phyloP scores from a whole-genome alignment of 2,329 filamentous ascomycete genomes.

The Emmonsiellopsis sp. region DNA sequence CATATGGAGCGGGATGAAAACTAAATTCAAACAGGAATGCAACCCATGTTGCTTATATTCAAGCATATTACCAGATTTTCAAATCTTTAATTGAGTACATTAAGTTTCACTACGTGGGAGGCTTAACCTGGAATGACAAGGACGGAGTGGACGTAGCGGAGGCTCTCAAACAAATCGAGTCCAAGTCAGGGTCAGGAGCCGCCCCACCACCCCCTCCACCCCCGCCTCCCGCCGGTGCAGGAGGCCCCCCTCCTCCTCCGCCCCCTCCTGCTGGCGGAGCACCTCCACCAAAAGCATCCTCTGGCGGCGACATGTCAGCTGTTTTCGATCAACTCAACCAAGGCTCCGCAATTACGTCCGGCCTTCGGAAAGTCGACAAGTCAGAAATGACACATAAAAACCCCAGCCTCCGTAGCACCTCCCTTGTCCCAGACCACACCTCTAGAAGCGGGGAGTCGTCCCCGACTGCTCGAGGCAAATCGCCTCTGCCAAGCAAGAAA shows the following conservation, averaged over 20 bases:
- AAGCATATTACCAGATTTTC: slow-evolving; percentile 87
- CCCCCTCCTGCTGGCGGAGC: slow-evolving; percentile 57
- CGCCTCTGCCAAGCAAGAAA: slow-evolving; percentile 78
- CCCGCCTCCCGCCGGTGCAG: slow-evolving; percentile 41
- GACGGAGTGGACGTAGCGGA: slow-evolving; percentile 65
- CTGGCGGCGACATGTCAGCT: slow-evolving; percentile 61
- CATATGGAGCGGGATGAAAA: slow-evolving; percentile 13
- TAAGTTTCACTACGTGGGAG: slow-evolving; percentile 70
- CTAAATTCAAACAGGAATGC: slow-evolving; percentile 50
- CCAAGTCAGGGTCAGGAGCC: slow-evolving; percentile 24
- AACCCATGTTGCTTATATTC: slow-evolving; percentile 78
- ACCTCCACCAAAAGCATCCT: slow-evolving; percentile 37
- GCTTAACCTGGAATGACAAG: slow-evolving; percentile 77
- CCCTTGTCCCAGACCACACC: slow-evolving; percentile 56
- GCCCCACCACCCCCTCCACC: slow-evolving; percentile 44
- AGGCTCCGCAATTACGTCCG: slow-evolving; percentile 77
- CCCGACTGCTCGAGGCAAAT: slow-evolving; percentile 56
- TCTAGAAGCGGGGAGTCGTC: slow-evolving; percentile 44
- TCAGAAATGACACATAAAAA: slow-evolving; percentile 99
- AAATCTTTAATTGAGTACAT: slow-evolving; percentile 74
- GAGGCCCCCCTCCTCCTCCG: slow-evolving; percentile 59
- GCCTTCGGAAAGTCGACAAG: slow-evolving; percentile 85
- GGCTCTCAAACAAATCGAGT: slow-evolving; percentile 51
- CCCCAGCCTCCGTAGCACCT: slow-evolving; percentile 67
- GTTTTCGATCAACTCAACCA: slow-evolving; percentile 90